Conservation (phyloP, 805 yeast species). For the Candida verbasci region DNA sequence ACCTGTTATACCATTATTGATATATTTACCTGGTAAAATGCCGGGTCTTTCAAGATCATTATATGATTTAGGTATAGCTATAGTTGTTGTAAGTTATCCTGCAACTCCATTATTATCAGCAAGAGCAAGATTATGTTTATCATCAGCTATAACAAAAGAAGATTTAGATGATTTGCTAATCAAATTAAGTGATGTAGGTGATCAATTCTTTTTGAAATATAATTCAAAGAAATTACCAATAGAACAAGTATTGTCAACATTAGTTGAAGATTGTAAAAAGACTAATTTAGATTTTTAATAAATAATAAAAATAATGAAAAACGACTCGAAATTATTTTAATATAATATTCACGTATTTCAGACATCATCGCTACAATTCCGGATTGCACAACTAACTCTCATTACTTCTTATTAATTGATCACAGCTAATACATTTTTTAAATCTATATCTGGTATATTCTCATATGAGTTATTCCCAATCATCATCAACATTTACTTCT, state of each 20-base stretch:
- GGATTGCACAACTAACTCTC: too few relatives aligned
- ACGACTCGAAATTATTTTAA: too few relatives aligned
- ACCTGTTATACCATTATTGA: constrained; percentile 86
- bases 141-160: constrained; percentile 87
- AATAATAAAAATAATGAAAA: too few relatives aligned
- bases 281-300: constrained; percentile 15
- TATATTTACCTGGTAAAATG: constrained; percentile 92
- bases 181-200: constrained; percentile 75
- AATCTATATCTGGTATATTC: too few relatives aligned
- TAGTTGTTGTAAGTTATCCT: constrained; percentile 96
- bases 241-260: constrained; percentile 69
- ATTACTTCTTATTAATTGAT: too few relatives aligned
- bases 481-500: constrained; percentile 33
- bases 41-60: constrained; percentile 84
- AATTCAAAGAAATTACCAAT: constrained; percentile 77
- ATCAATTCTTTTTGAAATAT: constrained; percentile 66
- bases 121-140: constrained; percentile 89
- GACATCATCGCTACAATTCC: too few relatives aligned
- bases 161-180: constrained; percentile 80
- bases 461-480: constrained; percentile 53
- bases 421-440: too few relatives aligned
- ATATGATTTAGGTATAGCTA: constrained; percentile 78
- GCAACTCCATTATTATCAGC: constrained; percentile 91
- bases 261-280: constrained; percentile 59
- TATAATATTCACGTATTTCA: too few relatives aligned